Conservation (phyloP, 192 early-diverging fungal genomes). For the Allomyces javanicus region DNA sequence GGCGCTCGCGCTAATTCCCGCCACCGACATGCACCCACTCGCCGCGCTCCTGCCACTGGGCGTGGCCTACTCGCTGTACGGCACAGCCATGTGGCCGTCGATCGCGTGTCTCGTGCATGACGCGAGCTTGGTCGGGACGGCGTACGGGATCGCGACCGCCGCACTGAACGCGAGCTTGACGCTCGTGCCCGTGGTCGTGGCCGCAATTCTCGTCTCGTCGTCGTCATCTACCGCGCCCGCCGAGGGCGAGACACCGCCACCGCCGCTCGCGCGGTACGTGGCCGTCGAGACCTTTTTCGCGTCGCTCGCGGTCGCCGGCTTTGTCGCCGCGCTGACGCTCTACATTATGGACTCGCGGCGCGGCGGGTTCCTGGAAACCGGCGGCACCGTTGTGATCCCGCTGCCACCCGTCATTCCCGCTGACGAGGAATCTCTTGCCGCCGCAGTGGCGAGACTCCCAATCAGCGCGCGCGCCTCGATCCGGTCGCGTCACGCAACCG, state of each 20-base stretch:
- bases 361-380: too few relatives aligned
- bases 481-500: too few relatives aligned
- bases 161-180: conserved; percentile 16
- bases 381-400: too few relatives aligned
- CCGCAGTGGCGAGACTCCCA: too few relatives aligned
- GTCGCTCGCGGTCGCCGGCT: conserved; percentile 9
- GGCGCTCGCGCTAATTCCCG: conserved; percentile 24
- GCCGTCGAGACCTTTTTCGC: conserved; percentile 15
- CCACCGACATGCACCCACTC: conserved; percentile 20
- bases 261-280: conserved; percentile 4
- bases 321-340: too few relatives aligned
- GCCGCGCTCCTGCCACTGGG: conserved; percentile 31
- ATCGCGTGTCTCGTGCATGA: conserved; percentile 36
- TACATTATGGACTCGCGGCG: too few relatives aligned
- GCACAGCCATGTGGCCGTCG: conserved; percentile 39
- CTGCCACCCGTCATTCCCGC: too few relatives aligned
- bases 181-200: conserved; percentile 14
- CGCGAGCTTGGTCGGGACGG: conserved; percentile 12
- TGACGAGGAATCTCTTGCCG: too few relatives aligned
- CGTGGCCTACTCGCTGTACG: conserved; percentile 36
- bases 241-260: not conserved
- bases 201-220: conserved; percentile 10
- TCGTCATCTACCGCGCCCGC: not conserved
- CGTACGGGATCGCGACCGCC: conserved; percentile 13
- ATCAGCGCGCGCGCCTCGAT: too few relatives aligned